Conservation (phyloP, 2,329 filamentous ascomycete species). For the Aspergillus luchuensis region DNA sequence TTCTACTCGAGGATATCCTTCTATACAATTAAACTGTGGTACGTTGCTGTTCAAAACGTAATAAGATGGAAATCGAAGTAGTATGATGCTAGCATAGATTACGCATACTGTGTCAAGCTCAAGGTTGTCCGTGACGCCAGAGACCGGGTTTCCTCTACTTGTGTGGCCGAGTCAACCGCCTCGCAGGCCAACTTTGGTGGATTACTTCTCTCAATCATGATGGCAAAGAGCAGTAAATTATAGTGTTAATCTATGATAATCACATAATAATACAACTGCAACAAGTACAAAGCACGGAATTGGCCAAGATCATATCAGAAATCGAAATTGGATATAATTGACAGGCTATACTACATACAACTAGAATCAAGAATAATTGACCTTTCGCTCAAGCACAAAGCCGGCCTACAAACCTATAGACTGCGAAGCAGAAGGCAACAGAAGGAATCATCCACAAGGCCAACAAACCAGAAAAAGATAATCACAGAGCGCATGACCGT, state of each 20-base stretch:
- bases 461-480: conserved; percentile 10
- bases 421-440: conserved; percentile 15
- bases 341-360: conserved; percentile 19
- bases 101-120: not conserved
- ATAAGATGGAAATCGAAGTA: too few relatives aligned
- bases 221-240: too few relatives aligned
- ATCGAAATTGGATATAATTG: conserved; percentile 19
- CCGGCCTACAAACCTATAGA: conserved; percentile 26
- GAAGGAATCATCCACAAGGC: conserved; percentile 20
- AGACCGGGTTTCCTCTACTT: too few relatives aligned
- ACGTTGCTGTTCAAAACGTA: too few relatives aligned
- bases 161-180: too few relatives aligned
- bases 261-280: too few relatives aligned
- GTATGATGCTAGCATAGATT: too few relatives aligned
- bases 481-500: conserved; percentile 17
- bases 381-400: conserved; percentile 35
- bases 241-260: too few relatives aligned
- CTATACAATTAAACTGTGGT: not conserved
- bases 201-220: too few relatives aligned
- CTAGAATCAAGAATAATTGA: conserved; percentile 21
- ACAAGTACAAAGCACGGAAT: not conserved
- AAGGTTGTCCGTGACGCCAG: too few relatives aligned
- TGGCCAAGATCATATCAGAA: not conserved
- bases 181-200: too few relatives aligned
- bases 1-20: not conserved